phyloP scores from a whole-genome alignment of 2,329 filamentous ascomycete species.

The Pezicula radicicola region DNA sequence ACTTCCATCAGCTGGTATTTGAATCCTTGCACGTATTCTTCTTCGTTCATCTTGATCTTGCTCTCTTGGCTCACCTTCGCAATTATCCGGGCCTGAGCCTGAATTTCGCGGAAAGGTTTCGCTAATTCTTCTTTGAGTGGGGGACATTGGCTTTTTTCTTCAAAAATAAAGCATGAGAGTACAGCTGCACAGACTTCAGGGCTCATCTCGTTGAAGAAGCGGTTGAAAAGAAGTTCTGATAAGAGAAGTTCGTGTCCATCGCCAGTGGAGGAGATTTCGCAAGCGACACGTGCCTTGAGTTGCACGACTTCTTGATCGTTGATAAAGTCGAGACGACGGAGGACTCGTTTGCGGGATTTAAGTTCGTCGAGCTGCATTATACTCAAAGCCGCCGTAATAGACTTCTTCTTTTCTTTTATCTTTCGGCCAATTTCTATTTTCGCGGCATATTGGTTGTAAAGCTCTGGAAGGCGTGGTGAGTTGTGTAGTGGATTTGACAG shows the following conservation, averaged over 20 bases:
- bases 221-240: slow-evolving; percentile 90
- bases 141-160: slow-evolving; percentile 84
- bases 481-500: slow-evolving; percentile 89
- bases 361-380: slow-evolving; percentile 94
- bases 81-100: slow-evolving; percentile 80
- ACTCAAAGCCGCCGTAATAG: slow-evolving; percentile 79
- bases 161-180: slow-evolving; percentile 93
- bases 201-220: slow-evolving; percentile 94
- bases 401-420: slow-evolving; percentile 86
- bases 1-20: slow-evolving; percentile 98
- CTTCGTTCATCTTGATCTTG: slow-evolving; percentile 90
- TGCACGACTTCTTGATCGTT: slow-evolving; percentile 94
- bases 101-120: slow-evolving; percentile 83
- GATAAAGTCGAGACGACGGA: slow-evolving; percentile 92
- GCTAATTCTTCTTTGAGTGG: slow-evolving; percentile 78
- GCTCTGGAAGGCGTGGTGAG: slow-evolving; percentile 75
- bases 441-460: slow-evolving; percentile 82
- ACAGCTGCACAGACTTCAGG: slow-evolving; percentile 85
- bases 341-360: slow-evolving; percentile 91
- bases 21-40: slow-evolving; percentile 85
- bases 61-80: slow-evolving; percentile 94
- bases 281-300: slow-evolving; percentile 94
- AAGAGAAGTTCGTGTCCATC: slow-evolving; percentile 90
- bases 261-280: slow-evolving; percentile 84
- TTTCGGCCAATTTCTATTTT: slow-evolving; percentile 75